These are phyloP conservation scores for Arbutus unedo DNA, from an alignment of 148 eudicot species.

Conservation along the genomic window DNA sequence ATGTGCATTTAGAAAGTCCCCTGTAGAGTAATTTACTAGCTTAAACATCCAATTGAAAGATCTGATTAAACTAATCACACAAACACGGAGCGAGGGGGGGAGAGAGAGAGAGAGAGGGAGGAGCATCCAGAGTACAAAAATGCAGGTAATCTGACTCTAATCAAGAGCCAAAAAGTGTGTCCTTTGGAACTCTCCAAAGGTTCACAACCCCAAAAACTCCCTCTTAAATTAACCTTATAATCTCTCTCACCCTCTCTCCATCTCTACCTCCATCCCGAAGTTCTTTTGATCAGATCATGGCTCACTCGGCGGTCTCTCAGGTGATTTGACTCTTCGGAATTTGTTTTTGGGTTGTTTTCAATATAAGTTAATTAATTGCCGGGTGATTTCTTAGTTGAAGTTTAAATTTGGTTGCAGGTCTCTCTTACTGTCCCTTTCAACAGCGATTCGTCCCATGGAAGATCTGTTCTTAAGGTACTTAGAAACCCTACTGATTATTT, in stretches of 20 bases:
- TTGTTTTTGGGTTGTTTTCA: not conserved
- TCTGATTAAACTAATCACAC: not conserved
- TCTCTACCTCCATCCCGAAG: not conserved
- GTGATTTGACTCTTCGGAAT: slow-evolving; percentile 5
- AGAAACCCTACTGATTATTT: not conserved
- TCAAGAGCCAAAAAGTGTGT: not conserved
- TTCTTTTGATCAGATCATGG: slow-evolving; percentile 33
- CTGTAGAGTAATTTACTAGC: not conserved
- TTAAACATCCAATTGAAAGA: not conserved
- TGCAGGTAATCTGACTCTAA: not conserved
- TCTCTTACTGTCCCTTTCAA: slow-evolving; percentile 38
- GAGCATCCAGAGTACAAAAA: not conserved
- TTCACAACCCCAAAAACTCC: not conserved
- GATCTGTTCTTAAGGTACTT: slow-evolving; percentile 51
- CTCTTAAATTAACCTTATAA: not conserved
- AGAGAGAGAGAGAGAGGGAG: not conserved
- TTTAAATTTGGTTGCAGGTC: slow-evolving; percentile 33
- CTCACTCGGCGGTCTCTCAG: slow-evolving; percentile 47
- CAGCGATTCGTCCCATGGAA: slow-evolving; percentile 39
- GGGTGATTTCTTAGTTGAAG: not conserved
- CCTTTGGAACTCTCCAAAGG: slow-evolving; percentile 8
- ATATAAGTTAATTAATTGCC: not conserved
- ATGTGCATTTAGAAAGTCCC: not conserved
- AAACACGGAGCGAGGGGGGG: not conserved
- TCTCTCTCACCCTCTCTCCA: not conserved